These are phyloP conservation scores for Erysiphe pulchra DNA, from an alignment of 2,329 filamentous ascomycete species.

Conservation along the genomic window DNA sequence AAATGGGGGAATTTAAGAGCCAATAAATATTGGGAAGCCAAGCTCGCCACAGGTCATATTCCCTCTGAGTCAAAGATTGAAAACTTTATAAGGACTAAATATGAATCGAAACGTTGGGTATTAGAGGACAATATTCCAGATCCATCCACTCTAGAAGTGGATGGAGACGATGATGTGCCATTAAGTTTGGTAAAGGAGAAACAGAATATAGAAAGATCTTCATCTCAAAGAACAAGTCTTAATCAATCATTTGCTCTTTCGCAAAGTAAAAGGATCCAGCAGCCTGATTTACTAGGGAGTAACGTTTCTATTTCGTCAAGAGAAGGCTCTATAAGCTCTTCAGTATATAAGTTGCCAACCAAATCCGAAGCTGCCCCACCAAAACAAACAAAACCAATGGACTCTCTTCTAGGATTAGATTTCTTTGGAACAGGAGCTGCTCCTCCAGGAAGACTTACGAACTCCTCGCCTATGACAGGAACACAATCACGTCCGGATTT, in stretches of 20 bases:
- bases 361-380: slow-evolving; percentile 41
- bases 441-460: slow-evolving; percentile 56
- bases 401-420: slow-evolving; percentile 77
- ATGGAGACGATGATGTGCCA: slow-evolving; percentile 62
- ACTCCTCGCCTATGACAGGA: slow-evolving; percentile 40
- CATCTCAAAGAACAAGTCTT: slow-evolving; percentile 12
- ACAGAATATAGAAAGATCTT: slow-evolving; percentile 30
- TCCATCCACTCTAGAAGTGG: slow-evolving; percentile 60
- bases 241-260: slow-evolving; percentile 9
- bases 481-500: slow-evolving; percentile 65
- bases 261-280: slow-evolving; percentile 19
- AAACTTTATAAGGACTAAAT: slow-evolving; percentile 98
- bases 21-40: slow-evolving; percentile 98
- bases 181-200: slow-evolving; percentile 39
- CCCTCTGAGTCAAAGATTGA: slow-evolving; percentile 96
- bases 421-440: slow-evolving; percentile 56
- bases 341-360: slow-evolving; percentile 24
- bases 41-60: slow-evolving; percentile 69
- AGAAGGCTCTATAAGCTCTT: slow-evolving; percentile 45
- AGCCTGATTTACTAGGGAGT: slow-evolving; percentile 64
- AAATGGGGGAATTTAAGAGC: slow-evolving; percentile 90
- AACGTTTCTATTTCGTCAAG: slow-evolving; percentile 35
- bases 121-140: slow-evolving; percentile 94
- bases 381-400: slow-evolving; percentile 42
- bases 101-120: slow-evolving; percentile 96